phyloP scores from a whole-genome alignment of 352 stramenopile genomes.

The Phytopythium sindhum region DNA sequence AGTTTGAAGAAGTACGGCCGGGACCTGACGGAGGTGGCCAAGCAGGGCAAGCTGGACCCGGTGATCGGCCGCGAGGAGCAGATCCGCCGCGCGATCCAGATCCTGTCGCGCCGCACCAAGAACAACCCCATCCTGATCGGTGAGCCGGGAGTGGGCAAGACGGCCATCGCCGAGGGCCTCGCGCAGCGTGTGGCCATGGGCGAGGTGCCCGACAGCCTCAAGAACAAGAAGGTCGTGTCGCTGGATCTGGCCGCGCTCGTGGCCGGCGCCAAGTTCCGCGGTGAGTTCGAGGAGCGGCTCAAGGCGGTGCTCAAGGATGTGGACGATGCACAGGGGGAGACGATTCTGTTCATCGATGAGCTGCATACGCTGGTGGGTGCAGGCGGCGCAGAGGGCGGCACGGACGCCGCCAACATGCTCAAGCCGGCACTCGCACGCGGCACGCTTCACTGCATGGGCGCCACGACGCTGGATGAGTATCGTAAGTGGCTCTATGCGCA shows the following conservation, averaged over 20 bases:
- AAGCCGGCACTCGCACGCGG: constrained; percentile 93
- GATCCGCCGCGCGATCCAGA: constrained; percentile 95
- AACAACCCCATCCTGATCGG: constrained; percentile 98
- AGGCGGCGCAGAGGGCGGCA: constrained; percentile 83
- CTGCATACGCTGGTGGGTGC: constrained; percentile 93
- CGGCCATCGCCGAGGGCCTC: constrained; percentile 93
- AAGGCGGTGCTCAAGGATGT: constrained; percentile 96
- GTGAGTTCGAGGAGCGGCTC: constrained; percentile 97
- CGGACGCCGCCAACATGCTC: constrained; percentile 94
- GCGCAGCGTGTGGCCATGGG: constrained; percentile 93
- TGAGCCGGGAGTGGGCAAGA: constrained; percentile 96
- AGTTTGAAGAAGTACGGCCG: constrained; percentile 75
- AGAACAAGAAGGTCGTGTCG: constrained; percentile 92
- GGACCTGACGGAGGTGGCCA: constrained; percentile 70
- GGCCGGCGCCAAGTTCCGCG: constrained; percentile 93
- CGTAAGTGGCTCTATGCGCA: constrained; percentile 11
- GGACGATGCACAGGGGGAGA: constrained; percentile 91
- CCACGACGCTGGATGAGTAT: constrained; percentile 95
- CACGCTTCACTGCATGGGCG: constrained; percentile 90
- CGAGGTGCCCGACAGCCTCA: constrained; percentile 94
- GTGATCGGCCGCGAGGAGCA: constrained; percentile 94
- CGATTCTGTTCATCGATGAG: constrained; percentile 97
- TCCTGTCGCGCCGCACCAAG: constrained; percentile 95
- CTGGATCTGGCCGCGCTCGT: constrained; percentile 95
- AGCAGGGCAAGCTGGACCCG: constrained; percentile 85